These are phyloP conservation scores for Aquilaria sinensis DNA, from an alignment of 345 rosid genomes.

Conservation along the genomic window DNA sequence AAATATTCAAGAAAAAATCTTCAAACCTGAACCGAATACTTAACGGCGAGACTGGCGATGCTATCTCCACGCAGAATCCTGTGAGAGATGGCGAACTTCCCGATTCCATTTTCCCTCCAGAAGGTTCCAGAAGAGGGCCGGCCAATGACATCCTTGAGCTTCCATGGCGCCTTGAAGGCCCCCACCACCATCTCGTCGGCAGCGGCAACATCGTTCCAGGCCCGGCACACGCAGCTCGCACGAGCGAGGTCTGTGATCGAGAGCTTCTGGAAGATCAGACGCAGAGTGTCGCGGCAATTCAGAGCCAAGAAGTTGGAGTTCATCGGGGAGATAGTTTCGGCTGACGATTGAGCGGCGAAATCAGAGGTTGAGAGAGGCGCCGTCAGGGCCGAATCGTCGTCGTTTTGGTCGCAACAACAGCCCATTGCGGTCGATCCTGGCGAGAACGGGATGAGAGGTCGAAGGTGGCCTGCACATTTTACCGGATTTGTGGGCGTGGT, in stretches of 20 bases:
- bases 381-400: conserved; percentile 20
- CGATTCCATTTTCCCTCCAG: conserved; percentile 74
- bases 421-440: conserved; percentile 22
- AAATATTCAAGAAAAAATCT: not conserved
- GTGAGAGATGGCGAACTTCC: conserved; percentile 78
- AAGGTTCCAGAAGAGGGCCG: conserved; percentile 44
- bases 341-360: conserved; percentile 3
- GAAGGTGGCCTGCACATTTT: no score
- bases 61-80: conserved; percentile 55
- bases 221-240: conserved; percentile 72
- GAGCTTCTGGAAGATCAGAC: conserved; percentile 53
- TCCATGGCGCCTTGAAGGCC: conserved; percentile 66
- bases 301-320: conserved; percentile 54
- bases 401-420: conserved; percentile 42
- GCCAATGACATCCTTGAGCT: conserved; percentile 55
- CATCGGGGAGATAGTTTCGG: conserved; percentile 39
- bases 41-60: conserved; percentile 75
- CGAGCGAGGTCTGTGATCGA: conserved; percentile 61
- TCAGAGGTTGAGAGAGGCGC: conserved; percentile 14
- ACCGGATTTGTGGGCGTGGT: no score
- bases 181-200: conserved; percentile 38
- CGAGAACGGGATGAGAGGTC: not conserved
- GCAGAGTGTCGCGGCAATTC: conserved; percentile 53
- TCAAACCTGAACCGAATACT: conserved; percentile 82
- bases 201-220: conserved; percentile 54